A percentile compares a stretch with the other conserved stretches of the same genome.
Conservation (phyloP, 78 protist genomes). For the Salpingoeca rosetta region DNA sequence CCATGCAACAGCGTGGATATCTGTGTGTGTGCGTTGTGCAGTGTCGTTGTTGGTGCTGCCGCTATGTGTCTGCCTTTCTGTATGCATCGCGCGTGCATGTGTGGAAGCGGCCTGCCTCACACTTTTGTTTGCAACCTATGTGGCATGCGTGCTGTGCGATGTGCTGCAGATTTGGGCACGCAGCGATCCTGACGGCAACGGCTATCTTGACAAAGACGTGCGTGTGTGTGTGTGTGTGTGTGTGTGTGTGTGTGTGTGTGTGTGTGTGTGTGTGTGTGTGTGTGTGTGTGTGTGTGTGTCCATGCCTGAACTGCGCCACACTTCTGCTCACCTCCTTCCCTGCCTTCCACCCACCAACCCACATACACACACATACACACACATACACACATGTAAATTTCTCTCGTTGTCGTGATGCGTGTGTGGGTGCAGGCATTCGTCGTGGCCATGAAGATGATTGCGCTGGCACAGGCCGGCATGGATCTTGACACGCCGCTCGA, state of each 20-base stretch:
- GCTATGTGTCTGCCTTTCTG: no score
- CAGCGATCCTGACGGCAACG: neutral
- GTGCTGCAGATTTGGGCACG: neutral
- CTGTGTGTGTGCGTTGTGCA: no score
- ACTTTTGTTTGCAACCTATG: no score
- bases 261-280: neutral
- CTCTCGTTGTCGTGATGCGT: no score
- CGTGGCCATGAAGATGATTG: neutral
- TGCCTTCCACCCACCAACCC: no score
- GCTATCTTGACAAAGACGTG: neutral
- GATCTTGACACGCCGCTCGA: no score
- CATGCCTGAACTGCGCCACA: neutral
- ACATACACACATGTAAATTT: no score
- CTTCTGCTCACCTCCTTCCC: neutral
- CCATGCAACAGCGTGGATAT: neutral
- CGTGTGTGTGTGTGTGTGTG: neutral
- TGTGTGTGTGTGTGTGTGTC: neutral
- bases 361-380: no score
- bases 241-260: neutral
- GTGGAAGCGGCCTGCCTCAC: no score
- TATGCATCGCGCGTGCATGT: no score
- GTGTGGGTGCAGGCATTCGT: neutral
- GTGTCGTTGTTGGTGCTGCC: no score
- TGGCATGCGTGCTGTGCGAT: neutral
- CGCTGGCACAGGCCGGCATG: neutral